Evolutionary conservation across 352 stramenopile species (phyloP), one percentile per base, ranked within the genome.

Genomic region (Phytophthora agathidicida): DNA sequence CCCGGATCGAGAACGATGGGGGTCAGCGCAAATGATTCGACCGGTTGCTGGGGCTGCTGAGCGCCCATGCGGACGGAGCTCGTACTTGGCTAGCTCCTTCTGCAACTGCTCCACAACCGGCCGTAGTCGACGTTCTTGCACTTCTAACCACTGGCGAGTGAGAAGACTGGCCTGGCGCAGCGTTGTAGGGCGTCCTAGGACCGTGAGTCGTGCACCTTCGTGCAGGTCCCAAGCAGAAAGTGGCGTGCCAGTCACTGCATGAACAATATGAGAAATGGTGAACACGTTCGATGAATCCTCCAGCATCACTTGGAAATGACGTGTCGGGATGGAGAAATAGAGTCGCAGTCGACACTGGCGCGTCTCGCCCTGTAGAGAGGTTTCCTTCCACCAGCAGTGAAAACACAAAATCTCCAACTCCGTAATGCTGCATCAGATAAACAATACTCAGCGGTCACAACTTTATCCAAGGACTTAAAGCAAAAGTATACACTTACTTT

Each of bases 141-240:
- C 37, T 26, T 73, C 58, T 7, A 89, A 60, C 83, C 83, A 93
- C 55, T 88, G 75, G 8, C 73, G 71, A n/a, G 83, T 93, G 39
- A 91, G 77, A 23, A 89, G 55, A 53, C 75, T 89, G 4, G 79
- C 73, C 49, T 93, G 83, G 57, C 83, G 83, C 38, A 93, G 57
- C n/a, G 83, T 93, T 35, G 77, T 91, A 27, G 56, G 52, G 1
- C 81, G 79, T 0, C 83, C 83, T 7, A 93, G 66, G 6, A 93
- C 42, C 6, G 69, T 55, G 17, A 93, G 68, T 4, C 81, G 73
- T 11, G 79, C 81, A 27, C 83, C 83, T 50, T 89, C 76, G 41
- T 88, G 75, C 32, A 93, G 64, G 26, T 93, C 83, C 75, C 80
- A 91, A 31, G 69, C 75, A 7, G 65, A 73, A 27, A 93, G 68